Conservation (phyloP, 345 rosid species). For the Theobroma cacao region DNA sequence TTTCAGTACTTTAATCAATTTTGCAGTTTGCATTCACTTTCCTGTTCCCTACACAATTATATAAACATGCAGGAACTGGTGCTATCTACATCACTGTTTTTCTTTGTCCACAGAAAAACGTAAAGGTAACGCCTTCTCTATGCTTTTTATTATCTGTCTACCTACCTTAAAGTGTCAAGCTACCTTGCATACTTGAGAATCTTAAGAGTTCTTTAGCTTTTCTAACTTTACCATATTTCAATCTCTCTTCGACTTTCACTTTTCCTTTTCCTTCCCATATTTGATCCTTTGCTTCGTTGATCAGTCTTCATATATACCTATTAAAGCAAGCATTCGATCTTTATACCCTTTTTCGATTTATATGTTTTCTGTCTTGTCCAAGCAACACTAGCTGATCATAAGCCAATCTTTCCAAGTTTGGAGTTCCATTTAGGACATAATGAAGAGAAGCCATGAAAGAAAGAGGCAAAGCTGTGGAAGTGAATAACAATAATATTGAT, state of each 20-base stretch:
- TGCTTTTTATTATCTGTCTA: slow-evolving; percentile 24
- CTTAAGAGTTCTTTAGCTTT: not conserved
- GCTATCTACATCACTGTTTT: slow-evolving; percentile 39
- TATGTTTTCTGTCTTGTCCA: slow-evolving; percentile 6
- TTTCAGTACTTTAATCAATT: slow-evolving; percentile 27
- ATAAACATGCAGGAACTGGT: slow-evolving; percentile 31
- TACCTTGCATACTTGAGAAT: slow-evolving; percentile 30
- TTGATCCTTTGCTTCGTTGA: slow-evolving; percentile 7
- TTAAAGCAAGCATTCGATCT: slow-evolving; percentile 15
- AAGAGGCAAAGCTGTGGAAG: slow-evolving; percentile 77
- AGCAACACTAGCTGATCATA: not conserved
- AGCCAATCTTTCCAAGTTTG: not conserved
- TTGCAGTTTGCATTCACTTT: slow-evolving; percentile 32
- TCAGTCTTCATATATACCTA: not conserved
- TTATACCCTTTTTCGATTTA: slow-evolving; percentile 3
- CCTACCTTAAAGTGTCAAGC: slow-evolving; percentile 38
- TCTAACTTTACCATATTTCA: not conserved
- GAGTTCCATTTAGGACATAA: not conserved
- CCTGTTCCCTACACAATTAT: slow-evolving; percentile 41
- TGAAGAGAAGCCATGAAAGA: slow-evolving; percentile 54
- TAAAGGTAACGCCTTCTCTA: slow-evolving; percentile 66
- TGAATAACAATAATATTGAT: slow-evolving; percentile 27
- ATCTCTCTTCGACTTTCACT: slow-evolving; percentile 24
- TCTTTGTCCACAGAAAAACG: slow-evolving; percentile 47
- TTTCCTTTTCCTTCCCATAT: slow-evolving; percentile 7